Base-by-base conservation (phyloP, 2,329 filamentous ascomycete genomes). In the Calonectria multiphialidica region DNA sequence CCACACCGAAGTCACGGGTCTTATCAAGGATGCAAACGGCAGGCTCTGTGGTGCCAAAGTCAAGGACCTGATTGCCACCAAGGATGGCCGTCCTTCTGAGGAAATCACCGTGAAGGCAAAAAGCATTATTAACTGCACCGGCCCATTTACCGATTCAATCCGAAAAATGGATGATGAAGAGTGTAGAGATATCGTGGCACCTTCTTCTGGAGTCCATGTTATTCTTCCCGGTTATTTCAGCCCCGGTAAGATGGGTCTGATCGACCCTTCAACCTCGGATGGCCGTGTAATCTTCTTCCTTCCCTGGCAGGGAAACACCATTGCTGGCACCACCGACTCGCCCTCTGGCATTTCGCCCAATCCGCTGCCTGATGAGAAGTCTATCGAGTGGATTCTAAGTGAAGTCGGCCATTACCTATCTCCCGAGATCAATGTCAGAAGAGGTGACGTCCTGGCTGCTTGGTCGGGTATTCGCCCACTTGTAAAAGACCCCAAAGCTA, bases 231-330 rank as follows among this genome's bases (percentile, higher is more conserved):
- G 95, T 59, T 97, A 97, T 86, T 97, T 93, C 87, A 94, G 93
- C 78, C 95, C 95, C 50, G 89, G 92, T 23, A 93, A 95, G 80
- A 97, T 97, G 94, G 95, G 95, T 73, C 88, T 97, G 47, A 94
- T 97, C 78, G 95, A 98, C 79, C 95, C 95, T 6, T 91, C 92
- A 47, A 97, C 95, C 2, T 97, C 95, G 1, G 95, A 97, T 80
- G 95, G 95, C 23, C 91, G 95, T 81, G 95, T 97, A 62, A 96
- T 97, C 80, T 97, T 97, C 90, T 97, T 98, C 88, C 88, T 97
- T 47, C 95, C 95, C 25, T 97, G 95, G 95, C 95, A 97, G 85
- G 95, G 95, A 61, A 97, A 97, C 85, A 97, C 95, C 16, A 97
- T 97, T 80, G 95, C 95, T 55, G 95, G 95, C 73, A 97, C 95